Conservation (phyloP, 495 filamentous ascomycete species). For the Trichoderma erinaceum region DNA sequence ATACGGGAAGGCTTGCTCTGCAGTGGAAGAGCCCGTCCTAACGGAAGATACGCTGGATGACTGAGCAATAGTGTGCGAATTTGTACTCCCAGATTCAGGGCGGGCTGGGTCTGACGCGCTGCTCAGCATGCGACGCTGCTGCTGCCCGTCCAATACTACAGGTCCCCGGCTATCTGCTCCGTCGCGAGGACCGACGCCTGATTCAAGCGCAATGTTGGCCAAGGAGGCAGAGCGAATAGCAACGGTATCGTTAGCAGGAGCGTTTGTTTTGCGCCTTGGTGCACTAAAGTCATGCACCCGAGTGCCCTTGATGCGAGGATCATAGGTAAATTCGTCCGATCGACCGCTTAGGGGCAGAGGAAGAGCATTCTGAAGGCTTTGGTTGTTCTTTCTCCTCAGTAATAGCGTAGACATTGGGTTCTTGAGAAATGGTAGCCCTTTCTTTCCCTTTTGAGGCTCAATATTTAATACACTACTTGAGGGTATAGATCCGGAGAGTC, state of each 20-base stretch:
- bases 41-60: slow-evolving; percentile 6
- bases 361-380: slow-evolving; percentile 41
- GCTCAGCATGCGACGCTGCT: slow-evolving; percentile 8
- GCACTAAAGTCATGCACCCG: slow-evolving; percentile 88
- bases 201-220: slow-evolving; percentile 6
- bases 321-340: slow-evolving; percentile 46
- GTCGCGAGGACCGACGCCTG: not conserved
- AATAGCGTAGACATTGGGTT: slow-evolving; percentile 43
- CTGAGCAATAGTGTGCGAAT: slow-evolving; percentile 5
- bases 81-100: not conserved
- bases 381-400: slow-evolving; percentile 36
- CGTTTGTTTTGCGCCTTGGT: slow-evolving; percentile 53
- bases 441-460: slow-evolving; percentile 47
- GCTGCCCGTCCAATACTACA: not conserved
- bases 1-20: not conserved
- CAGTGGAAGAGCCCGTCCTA: not conserved
- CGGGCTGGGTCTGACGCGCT: slow-evolving; percentile 2
- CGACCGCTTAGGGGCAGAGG: slow-evolving; percentile 41
- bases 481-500: not conserved
- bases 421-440: slow-evolving; percentile 47
- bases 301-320: slow-evolving; percentile 78
- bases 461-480: slow-evolving; percentile 26
- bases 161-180: not conserved
- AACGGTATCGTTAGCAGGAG: slow-evolving; percentile 17
- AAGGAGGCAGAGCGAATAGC: slow-evolving; percentile 5